phyloP scores from a whole-genome alignment of 2,329 filamentous ascomycete genomes.

The Cytospora mali region DNA sequence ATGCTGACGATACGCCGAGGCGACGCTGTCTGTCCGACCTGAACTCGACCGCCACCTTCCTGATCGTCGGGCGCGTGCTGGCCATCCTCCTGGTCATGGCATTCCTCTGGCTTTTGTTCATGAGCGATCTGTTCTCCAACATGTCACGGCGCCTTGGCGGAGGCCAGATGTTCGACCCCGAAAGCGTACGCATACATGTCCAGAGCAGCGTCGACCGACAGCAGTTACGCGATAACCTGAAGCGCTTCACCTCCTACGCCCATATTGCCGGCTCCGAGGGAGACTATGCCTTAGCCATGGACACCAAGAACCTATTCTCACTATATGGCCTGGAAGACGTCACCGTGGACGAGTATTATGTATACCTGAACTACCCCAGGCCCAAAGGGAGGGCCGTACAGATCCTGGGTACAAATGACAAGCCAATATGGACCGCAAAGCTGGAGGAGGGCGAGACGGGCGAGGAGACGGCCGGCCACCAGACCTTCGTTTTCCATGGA shows the following conservation, averaged over 20 bases:
- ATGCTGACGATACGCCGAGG: slow-evolving; percentile 31
- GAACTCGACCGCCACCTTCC: slow-evolving; percentile 49
- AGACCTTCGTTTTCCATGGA: slow-evolving; percentile 83
- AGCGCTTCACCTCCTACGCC: slow-evolving; percentile 79
- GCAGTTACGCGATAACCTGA: slow-evolving; percentile 71
- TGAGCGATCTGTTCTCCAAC: slow-evolving; percentile 77
- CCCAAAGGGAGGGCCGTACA: slow-evolving; percentile 76
- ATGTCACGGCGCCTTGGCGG: slow-evolving; percentile 64
- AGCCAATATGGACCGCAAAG: slow-evolving; percentile 72
- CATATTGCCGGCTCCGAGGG: slow-evolving; percentile 95
- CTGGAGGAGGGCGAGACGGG: slow-evolving; percentile 81
- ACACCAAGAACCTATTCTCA: slow-evolving; percentile 77
- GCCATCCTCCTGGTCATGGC: slow-evolving; percentile 75
- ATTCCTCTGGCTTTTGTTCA: slow-evolving; percentile 82
- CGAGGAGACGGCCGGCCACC: slow-evolving; percentile 61
- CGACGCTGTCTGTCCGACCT: slow-evolving; percentile 40
- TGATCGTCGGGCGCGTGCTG: slow-evolving; percentile 73
- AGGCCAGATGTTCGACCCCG: slow-evolving; percentile 78
- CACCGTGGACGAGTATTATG: slow-evolving; percentile 75
- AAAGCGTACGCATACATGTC: slow-evolving; percentile 76
- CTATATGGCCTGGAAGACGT: slow-evolving; percentile 75
- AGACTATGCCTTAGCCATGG: slow-evolving; percentile 82
- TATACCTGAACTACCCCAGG: slow-evolving; percentile 91
- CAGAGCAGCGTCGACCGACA: slow-evolving; percentile 71
- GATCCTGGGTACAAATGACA: slow-evolving; percentile 69